Conservation (phyloP, 108 stramenopile genomes). For the Mediolabrus comicus region DNA sequence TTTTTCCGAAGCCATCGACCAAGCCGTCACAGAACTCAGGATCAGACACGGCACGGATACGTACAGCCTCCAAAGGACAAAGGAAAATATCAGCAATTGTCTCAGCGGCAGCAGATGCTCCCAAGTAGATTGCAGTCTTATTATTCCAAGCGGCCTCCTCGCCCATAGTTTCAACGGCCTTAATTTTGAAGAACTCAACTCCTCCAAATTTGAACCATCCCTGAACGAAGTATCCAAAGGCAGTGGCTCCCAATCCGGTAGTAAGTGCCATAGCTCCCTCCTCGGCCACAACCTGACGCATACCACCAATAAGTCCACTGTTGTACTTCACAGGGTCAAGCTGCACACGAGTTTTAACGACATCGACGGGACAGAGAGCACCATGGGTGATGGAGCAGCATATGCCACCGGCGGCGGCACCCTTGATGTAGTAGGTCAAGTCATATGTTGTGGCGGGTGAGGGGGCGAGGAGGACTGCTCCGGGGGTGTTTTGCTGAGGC, state of each 20-base stretch:
- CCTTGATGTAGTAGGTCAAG: constrained; percentile 83
- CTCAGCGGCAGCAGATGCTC: constrained; percentile 91
- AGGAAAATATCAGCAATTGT: constrained; percentile 97
- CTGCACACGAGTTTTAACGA: constrained; percentile 97
- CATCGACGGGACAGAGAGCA: constrained; percentile 95
- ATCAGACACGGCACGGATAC: constrained; percentile 95
- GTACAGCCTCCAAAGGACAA: constrained; percentile 97
- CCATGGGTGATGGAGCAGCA: constrained; percentile 97
- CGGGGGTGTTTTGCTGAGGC: constrained; percentile 21
- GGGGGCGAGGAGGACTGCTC: constrained; percentile 78
- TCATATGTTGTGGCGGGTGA: constrained; percentile 75
- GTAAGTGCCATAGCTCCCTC: constrained; percentile 94
- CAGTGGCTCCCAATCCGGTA: constrained; percentile 96
- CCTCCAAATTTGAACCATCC: constrained; percentile 99
- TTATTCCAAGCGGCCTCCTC: constrained; percentile 94
- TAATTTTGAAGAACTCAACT: constrained; percentile 97
- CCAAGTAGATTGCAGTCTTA: constrained; percentile 93
- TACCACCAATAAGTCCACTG: constrained; percentile 90
- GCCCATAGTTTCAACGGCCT: constrained; percentile 79
- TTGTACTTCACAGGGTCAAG: constrained; percentile 94
- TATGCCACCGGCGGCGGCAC: constrained; percentile 93
- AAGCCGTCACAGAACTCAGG: constrained; percentile 91
- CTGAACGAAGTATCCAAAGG: constrained; percentile 96
- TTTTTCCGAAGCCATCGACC: constrained; percentile 85
- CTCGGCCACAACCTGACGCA: constrained; percentile 84